Base-by-base conservation (phyloP, 2,329 filamentous ascomycete genomes). In the Sarocladium brachiariae region DNA sequence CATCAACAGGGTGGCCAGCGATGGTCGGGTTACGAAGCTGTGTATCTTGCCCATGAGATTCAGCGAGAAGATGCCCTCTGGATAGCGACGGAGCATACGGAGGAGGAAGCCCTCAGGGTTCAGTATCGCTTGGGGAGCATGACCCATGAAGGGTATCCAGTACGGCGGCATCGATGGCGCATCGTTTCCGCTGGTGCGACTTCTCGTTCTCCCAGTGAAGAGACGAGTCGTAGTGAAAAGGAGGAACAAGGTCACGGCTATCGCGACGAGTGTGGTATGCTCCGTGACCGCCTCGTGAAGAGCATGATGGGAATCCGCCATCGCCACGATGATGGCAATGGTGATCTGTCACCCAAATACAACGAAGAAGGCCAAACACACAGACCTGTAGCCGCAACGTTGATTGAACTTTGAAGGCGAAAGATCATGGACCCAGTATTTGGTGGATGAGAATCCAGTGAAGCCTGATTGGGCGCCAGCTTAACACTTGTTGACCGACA, bases 201-300 rank as follows among this genome's bases (percentile, higher is more conserved):
- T 86, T 75, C 11, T 77, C 70, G 18, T 87, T 78, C 38, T 91
- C 68, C 25, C 80, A 75, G 58, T 84, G 82, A 55, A 49, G 48
- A 16, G 52, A 43, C 19, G 53, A 31, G 41, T 54, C 35, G 46
- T 43, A 16, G 47, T 11, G 19, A 54, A 24, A 23, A 49, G 10
- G 3, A 49, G 39, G 4, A 51, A 41, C 30, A 50, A 10, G 5
- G 54, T 4, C 49, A 43, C 49, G 21, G 58, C 45, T 14, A 49
- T 19, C 4, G 46, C 21, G n/a, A 25, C 19, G 23, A n/a, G 13
- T 10, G 39, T 27, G n/a, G 21, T 19, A 16, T 25, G 21, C 9
- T 43, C 39, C 21, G 21, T n/a, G 21, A 27, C 16, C 6, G 35
- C 35, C 8, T 5, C 10, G 9, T 14, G 33, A 6, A 14, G 16